Evolutionary conservation across 257 asterid genomes (phyloP).

Genomic region (Gardenia jasminoides): DNA sequence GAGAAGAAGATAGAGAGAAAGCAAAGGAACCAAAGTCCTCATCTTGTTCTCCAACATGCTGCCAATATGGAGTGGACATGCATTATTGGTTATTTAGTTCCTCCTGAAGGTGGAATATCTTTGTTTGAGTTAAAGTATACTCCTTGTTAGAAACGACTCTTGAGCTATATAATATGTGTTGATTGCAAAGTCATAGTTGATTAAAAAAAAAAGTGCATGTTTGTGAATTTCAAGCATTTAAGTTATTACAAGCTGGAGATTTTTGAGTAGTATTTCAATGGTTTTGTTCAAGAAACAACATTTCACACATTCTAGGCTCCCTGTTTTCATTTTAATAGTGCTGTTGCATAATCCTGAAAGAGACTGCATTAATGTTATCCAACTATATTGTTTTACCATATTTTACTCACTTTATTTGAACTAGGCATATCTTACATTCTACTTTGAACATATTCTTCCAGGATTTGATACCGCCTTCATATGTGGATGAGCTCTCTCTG

Average conservation of each 20-base stretch:
- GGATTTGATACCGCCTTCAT: slow-evolving; percentile 95
- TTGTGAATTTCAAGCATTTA: background rate
- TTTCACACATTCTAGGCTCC: too few relatives aligned
- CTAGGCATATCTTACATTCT: background rate
- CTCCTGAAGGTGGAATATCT: background rate
- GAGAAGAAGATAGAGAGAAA: background rate
- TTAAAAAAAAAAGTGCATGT: background rate
- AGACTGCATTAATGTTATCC: background rate
- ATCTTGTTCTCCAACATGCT: background rate
- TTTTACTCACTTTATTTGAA: background rate
- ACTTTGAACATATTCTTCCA: slow-evolving; percentile 22
- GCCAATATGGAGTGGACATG: background rate
- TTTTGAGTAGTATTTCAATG: background rate
- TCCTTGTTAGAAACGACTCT: background rate
- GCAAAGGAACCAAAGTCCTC: background rate
- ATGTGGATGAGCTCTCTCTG: slow-evolving; percentile 86
- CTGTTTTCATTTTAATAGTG: background rate
- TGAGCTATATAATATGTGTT: background rate
- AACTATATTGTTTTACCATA: background rate
- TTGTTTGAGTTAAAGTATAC: background rate
- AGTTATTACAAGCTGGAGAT: background rate
- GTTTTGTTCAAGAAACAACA: background rate
- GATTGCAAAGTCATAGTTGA: background rate
- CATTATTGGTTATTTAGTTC: background rate
- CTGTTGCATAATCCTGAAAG: too few relatives aligned